Base-by-base conservation (phyloP, 1,139 yeast genomes). In the Candida albicans region DNA sequence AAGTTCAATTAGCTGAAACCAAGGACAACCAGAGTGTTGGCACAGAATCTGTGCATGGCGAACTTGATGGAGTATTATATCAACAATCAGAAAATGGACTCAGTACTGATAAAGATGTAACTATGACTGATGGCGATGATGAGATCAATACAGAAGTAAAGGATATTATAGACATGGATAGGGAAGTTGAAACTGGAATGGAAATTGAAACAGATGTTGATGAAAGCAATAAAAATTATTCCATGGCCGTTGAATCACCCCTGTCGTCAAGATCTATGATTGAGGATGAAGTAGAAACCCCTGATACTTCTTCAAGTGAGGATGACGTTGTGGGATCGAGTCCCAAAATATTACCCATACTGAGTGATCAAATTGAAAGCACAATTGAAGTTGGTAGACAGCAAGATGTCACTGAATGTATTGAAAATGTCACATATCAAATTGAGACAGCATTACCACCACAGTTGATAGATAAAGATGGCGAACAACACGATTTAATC, bases 401-500 rank as follows among this genome's bases (percentile, higher is more conserved):
- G 61, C 99, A 93, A 61, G 99, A 93, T 68, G 98, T 93, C 13
- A 89, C 97, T 0, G 99, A 93, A 61, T 91, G 98, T 64, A 90
- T 93, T 56, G 96, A 91, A 45, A 93, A 93, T 62, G 97, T 93
- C 4, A 73, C 91, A n/a, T 87, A 84, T 52, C 98, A 91, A 61
- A 70, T 91, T 27, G 97, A 91, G 58, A 88, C 96, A n/a, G 95
- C 96, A 0, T 73, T 87, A 48, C 81, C 79, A 39, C 96, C 96
- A 0, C 71, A 72, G 11, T 61, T 62, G 2, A 67, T 86, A 31
- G 87, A 82, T 43, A 81, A 77, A 2, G 95, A 87, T 55, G 84
- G 87, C 15, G 97, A 91, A 58, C 97, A 91, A 58, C 62, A 74
- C 39, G 98, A 91, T 63, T 61, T 88, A 36, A 75, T 91, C 39